A percentile compares a stretch with the other conserved stretches of the same genome.
Conservation (phyloP, 2,329 filamentous ascomycete species). For the Gaeumannomyces sp. region DNA sequence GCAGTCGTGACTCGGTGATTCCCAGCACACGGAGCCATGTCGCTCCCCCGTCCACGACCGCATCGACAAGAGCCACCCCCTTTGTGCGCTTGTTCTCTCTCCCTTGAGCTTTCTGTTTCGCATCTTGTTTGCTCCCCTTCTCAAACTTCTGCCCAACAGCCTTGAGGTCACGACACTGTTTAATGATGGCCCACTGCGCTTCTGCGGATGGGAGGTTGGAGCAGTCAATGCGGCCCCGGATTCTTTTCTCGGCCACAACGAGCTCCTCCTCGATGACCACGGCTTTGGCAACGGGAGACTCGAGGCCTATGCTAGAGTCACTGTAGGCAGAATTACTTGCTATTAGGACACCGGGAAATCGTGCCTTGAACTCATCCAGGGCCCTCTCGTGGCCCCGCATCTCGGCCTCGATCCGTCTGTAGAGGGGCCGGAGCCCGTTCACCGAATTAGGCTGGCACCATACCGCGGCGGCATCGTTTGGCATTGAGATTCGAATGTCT, state of each 20-base stretch:
- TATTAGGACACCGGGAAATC: background rate
- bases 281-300: background rate
- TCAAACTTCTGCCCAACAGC: constrained; percentile 24
- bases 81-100: background rate
- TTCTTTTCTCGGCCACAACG: background rate
- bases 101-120: too few species aligned
- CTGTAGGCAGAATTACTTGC: background rate
- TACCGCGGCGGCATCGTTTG: background rate
- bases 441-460: background rate
- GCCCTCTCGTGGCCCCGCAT: background rate
- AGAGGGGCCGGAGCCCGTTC: constrained; percentile 3
- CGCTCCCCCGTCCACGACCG: constrained; percentile 26
- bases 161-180: constrained; percentile 23
- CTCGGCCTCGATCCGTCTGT: constrained; percentile 6
- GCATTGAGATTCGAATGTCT: too few species aligned
- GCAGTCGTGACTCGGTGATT: constrained; percentile 23
- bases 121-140: background rate
- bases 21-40: constrained; percentile 29
- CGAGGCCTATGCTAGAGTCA: background rate
- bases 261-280: background rate
- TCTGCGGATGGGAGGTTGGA: constrained; percentile 16
- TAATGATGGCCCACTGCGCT: constrained; percentile 22
- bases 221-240: constrained; percentile 1
- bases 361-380: constrained; percentile 5
- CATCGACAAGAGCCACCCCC: constrained; percentile 22